Evolutionary conservation across 306 rosid species (phyloP).

Genomic region (Alnus glutinosa): DNA sequence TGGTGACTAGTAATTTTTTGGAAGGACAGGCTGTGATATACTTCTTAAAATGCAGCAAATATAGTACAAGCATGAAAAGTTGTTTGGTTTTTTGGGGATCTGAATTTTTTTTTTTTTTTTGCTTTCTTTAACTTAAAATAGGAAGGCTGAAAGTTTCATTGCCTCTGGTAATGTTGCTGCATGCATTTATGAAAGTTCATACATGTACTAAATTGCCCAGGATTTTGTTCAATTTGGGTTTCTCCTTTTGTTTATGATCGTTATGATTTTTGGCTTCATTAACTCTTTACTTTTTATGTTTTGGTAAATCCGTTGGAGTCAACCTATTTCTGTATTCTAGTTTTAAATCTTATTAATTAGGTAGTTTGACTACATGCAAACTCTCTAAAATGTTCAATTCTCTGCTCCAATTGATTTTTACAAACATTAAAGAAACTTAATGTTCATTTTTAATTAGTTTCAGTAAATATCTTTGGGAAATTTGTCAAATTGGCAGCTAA

Average conservation of each 20-base stretch:
- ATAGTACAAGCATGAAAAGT: background rate
- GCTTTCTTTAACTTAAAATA: background rate
- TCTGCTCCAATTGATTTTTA: background rate
- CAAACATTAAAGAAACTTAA: background rate
- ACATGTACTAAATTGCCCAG: background rate
- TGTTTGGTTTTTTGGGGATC: background rate
- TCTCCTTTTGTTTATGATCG: background rate
- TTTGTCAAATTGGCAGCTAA: background rate
- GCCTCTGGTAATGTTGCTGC: background rate
- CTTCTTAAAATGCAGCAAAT: background rate
- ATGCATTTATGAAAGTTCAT: background rate
- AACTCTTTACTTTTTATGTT: background rate
- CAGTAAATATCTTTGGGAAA: background rate
- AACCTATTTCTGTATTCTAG: background rate
- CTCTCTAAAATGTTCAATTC: background rate
- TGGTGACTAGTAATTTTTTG: background rate
- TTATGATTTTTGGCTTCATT: background rate
- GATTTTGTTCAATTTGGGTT: background rate
- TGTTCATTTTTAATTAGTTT: background rate
- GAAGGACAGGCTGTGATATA: background rate
- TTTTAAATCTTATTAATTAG: background rate
- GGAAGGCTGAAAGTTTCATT: background rate
- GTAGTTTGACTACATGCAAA: background rate
- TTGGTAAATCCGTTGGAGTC: background rate
- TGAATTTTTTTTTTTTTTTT: too few relatives aligned